These are phyloP conservation scores for Globisporangium acanthophoron DNA, from an alignment of 352 stramenopile species.

Conservation along the genomic window DNA sequence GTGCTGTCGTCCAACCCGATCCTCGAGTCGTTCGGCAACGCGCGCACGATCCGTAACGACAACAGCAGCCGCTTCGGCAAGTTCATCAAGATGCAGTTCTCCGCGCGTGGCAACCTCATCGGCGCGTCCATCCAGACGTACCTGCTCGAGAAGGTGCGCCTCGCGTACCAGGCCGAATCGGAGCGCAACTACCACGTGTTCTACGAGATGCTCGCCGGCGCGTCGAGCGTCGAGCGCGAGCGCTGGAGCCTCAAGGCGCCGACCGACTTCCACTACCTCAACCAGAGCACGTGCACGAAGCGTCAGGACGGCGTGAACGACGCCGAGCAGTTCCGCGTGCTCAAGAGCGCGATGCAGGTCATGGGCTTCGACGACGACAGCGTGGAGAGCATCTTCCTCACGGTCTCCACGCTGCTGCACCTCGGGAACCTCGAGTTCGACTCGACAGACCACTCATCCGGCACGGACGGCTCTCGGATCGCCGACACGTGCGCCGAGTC, in stretches of 20 bases:
- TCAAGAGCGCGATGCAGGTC: constrained; percentile 75
- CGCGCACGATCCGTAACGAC: constrained; percentile 95
- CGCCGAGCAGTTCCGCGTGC: constrained; percentile 73
- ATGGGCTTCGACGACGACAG: constrained; percentile 88
- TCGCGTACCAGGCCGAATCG: constrained; percentile 89
- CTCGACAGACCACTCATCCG: constrained; percentile 43
- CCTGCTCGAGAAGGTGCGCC: constrained; percentile 94
- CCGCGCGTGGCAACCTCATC: constrained; percentile 57
- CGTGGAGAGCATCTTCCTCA: constrained; percentile 89
- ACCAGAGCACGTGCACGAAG: constrained; percentile 82
- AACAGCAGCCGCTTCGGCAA: constrained; percentile 97
- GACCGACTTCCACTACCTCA: constrained; percentile 87
- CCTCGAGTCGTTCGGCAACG: constrained; percentile 99
- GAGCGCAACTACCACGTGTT: constrained; percentile 98
- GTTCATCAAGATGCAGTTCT: constrained; percentile 97
- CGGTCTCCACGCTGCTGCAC: constrained; percentile 90
- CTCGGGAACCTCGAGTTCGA: constrained; percentile 94
- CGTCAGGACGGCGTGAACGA: constrained; percentile 90
- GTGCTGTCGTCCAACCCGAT: constrained; percentile 98
- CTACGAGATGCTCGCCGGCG: constrained; percentile 90
- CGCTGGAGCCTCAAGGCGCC: constrained; percentile 52
- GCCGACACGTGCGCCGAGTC: constrained; percentile 41
- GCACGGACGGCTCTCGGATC: constrained; percentile 69
- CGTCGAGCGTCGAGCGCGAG: constrained; percentile 49
- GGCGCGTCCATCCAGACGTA: constrained; percentile 95